Percentiles rank a stretch among this genome's conserved stretches.
Conservation (phyloP, 108 stramenopile species). For the Cyclotella kingstonii region DNA sequence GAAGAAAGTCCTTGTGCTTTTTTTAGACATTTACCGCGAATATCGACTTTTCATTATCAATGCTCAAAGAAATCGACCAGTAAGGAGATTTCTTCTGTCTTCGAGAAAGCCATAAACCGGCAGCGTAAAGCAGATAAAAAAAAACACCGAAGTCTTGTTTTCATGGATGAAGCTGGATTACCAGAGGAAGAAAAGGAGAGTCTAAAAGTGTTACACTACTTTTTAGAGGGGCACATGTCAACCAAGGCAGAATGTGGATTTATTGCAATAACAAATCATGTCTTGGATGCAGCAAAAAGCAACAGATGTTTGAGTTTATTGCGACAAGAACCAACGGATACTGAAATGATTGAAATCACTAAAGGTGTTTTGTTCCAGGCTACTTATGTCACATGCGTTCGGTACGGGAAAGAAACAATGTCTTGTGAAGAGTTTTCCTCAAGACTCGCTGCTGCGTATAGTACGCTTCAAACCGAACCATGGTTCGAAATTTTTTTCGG, state of each 20-base stretch:
- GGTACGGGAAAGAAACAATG: too few relatives aligned
- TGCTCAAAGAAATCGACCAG: conserved; percentile 37
- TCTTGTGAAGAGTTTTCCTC: too few relatives aligned
- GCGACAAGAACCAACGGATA: conserved; percentile 34
- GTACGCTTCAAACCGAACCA: neutral
- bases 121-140: conserved; percentile 18
- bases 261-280: conserved; percentile 38
- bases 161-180: conserved; percentile 41
- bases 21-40: conserved; percentile 19
- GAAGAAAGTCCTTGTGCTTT: conserved; percentile 26
- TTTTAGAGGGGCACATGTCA: conserved; percentile 42
- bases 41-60: conserved; percentile 38
- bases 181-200: conserved; percentile 45
- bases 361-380: conserved; percentile 15
- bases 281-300: conserved; percentile 47
- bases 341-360: conserved; percentile 29
- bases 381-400: too few relatives aligned
- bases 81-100: conserved; percentile 30
- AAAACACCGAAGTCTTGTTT: conserved; percentile 23
- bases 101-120: conserved; percentile 21
- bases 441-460: too few relatives aligned
- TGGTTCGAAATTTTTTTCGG: neutral
- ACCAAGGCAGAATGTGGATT: conserved; percentile 27
- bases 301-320: conserved; percentile 35
- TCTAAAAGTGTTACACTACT: conserved; percentile 45